Percentiles rank a stretch among this genome's conserved stretches.
Evolutionary conservation across 306 rosid species (phyloP).

Genomic region (Fragaria nilgerrensis): DNA sequence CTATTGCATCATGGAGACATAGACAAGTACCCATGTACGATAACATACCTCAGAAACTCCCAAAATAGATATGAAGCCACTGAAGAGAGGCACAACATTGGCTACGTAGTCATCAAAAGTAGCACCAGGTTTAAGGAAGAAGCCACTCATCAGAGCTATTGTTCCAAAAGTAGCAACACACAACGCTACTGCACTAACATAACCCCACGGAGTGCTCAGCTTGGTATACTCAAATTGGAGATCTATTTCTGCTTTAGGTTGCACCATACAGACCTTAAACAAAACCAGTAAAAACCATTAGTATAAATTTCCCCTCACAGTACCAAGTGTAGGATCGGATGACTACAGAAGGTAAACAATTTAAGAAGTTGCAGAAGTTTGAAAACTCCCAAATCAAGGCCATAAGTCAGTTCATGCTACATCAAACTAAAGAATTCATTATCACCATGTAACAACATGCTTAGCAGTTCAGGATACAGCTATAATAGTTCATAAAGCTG

Average conservation of each 20-base stretch:
- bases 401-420: neutral
- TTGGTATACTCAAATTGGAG: slow-evolving; percentile 79
- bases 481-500: neutral
- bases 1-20: neutral
- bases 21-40: neutral
- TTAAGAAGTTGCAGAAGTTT: neutral
- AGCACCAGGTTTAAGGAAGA: slow-evolving; percentile 88
- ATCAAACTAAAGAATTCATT: neutral
- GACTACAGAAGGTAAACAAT: neutral
- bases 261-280: slow-evolving; percentile 79
- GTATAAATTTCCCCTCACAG: no score
- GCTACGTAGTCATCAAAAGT: slow-evolving; percentile 79
- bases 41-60: slow-evolving; percentile 89
- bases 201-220: slow-evolving; percentile 79
- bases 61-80: slow-evolving; percentile 73
- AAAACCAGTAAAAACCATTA: neutral
- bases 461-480: neutral
- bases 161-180: slow-evolving; percentile 85
- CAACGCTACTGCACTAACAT: slow-evolving; percentile 61
- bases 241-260: slow-evolving; percentile 95
- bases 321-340: neutral
- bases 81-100: slow-evolving; percentile 78
- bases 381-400: neutral
- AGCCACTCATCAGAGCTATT: slow-evolving; percentile 84
- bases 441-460: neutral